A percentile compares a stretch with the other conserved stretches of the same genome.
These are phyloP conservation scores for Camellia oleifera DNA, from an alignment of 179 eudicot genomes.

Conservation along the genomic window DNA sequence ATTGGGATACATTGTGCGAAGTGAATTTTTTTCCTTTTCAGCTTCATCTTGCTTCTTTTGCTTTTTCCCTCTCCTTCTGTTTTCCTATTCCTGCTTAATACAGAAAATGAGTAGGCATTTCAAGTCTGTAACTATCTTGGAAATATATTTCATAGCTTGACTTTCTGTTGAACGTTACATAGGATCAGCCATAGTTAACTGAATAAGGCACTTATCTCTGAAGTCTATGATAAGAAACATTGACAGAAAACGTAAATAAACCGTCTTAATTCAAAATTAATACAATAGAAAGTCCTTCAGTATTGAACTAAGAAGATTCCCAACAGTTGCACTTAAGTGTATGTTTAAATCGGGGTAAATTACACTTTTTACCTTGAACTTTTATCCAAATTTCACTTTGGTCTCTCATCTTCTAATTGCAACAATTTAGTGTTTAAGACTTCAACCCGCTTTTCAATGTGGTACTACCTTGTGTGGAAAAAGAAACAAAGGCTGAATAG, in stretches of 20 bases:
- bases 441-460: too few species aligned
- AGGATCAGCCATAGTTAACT: not conserved
- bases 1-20: not conserved
- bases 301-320: not conserved
- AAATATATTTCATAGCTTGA: not conserved
- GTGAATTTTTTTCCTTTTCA: not conserved
- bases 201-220: not conserved
- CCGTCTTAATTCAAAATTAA: not conserved
- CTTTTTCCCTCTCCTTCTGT: not conserved
- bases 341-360: not conserved
- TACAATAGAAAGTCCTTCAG: not conserved
- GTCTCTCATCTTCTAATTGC: too few species aligned
- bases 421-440: too few species aligned
- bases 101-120: not conserved
- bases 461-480: not conserved
- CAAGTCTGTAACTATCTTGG: not conserved
- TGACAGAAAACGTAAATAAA: not conserved
- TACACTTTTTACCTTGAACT: too few species aligned
- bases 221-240: not conserved
- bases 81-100: not conserved
- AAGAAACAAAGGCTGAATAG: not conserved
- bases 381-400: too few species aligned
- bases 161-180: not conserved
- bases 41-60: not conserved
- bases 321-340: too few species aligned